A percentile compares a stretch with the other conserved stretches of the same genome.
phyloP scores from a whole-genome alignment of 257 asterid species.

The Jasminum sambac region DNA sequence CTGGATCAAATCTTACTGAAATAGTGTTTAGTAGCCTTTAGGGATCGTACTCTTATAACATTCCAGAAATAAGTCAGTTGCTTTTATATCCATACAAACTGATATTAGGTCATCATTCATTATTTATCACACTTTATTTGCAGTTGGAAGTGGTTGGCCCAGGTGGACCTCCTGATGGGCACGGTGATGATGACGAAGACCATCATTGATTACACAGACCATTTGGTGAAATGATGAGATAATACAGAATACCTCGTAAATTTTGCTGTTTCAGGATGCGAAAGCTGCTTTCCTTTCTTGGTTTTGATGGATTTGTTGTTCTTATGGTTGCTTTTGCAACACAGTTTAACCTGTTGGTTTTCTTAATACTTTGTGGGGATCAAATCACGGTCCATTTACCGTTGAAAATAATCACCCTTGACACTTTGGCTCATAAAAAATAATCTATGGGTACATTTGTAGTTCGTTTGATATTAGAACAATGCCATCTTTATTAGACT shows the following conservation, averaged over 20 bases:
- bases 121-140: background rate
- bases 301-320: slow-evolving; percentile 30
- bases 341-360: slow-evolving; percentile 32
- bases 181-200: slow-evolving; percentile 47
- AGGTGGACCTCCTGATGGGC: slow-evolving; percentile 85
- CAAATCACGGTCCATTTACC: slow-evolving; percentile 29
- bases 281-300: slow-evolving; percentile 30
- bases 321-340: slow-evolving; percentile 44
- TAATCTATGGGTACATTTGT: slow-evolving; percentile 35
- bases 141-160: slow-evolving; percentile 92
- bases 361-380: slow-evolving; percentile 22
- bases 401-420: slow-evolving; percentile 31
- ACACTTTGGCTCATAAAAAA: slow-evolving; percentile 37
- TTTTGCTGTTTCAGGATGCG: slow-evolving; percentile 42
- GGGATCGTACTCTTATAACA: background rate
- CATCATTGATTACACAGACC: slow-evolving; percentile 48
- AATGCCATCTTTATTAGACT: no score
- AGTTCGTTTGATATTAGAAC: background rate
- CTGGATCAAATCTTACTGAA: background rate
- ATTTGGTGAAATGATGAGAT: slow-evolving; percentile 40
- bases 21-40: background rate
- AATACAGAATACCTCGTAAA: slow-evolving; percentile 29
- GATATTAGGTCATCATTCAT: background rate
- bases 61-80: background rate
- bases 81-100: background rate